These are phyloP conservation scores for Neurospora sp. DNA, from an alignment of 495 filamentous ascomycete genomes.

Conservation along the genomic window DNA sequence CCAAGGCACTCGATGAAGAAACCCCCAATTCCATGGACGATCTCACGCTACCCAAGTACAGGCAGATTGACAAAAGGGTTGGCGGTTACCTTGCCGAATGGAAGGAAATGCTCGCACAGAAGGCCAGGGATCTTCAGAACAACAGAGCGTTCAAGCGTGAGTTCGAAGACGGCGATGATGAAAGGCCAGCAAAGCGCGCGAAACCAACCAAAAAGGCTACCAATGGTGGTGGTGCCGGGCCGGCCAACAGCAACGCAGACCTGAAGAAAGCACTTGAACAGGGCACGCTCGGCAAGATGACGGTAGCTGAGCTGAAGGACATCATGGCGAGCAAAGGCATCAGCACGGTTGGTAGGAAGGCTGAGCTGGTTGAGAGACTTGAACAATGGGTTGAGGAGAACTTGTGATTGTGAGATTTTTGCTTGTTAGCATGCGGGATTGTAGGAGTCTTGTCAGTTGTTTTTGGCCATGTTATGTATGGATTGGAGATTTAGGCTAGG, in stretches of 20 bases:
- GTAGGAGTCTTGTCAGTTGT: not conserved
- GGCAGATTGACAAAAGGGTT: conserved; percentile 71
- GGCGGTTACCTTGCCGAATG: conserved; percentile 70
- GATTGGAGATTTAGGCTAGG: not conserved
- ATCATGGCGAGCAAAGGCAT: conserved; percentile 55
- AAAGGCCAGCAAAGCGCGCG: conserved; percentile 30
- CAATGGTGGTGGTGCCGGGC: conserved; percentile 4
- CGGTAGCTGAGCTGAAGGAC: conserved; percentile 57
- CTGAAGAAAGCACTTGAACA: conserved; percentile 52
- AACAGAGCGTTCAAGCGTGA: conserved; percentile 35
- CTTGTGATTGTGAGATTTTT: conserved; percentile 11
- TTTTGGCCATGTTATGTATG: not conserved
- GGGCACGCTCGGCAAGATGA: conserved; percentile 58
- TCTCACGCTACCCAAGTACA: conserved; percentile 73
- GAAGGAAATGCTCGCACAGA: conserved; percentile 52
- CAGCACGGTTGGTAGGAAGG: conserved; percentile 60
- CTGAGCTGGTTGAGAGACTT: conserved; percentile 65
- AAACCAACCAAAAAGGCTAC: conserved; percentile 21
- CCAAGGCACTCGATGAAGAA: conserved; percentile 86
- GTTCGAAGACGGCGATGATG: conserved; percentile 25
- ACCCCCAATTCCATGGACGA: conserved; percentile 72
- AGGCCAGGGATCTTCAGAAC: conserved; percentile 27
- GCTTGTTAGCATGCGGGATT: not conserved
- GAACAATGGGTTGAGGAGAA: conserved; percentile 65
- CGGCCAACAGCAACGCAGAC: conserved; percentile 38